Percentiles rank a stretch among this genome's conserved stretches.
These are phyloP conservation scores for Avena sativa DNA, from an alignment of 176 grass and related monocot genomes.

Conservation along the genomic window DNA sequence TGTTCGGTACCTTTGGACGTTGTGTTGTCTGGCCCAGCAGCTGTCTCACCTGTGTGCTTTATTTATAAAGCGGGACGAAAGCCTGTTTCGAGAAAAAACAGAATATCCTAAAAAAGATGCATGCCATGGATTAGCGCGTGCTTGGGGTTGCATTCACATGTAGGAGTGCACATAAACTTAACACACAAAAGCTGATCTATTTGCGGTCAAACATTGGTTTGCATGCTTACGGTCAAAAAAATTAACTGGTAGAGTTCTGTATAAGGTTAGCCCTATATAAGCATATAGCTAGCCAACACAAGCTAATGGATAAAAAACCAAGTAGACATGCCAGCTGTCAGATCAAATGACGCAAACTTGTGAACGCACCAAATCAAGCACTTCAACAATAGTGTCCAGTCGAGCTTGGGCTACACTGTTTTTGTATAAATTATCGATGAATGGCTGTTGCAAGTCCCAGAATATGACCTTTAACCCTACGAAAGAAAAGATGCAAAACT, in stretches of 20 bases:
- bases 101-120: background rate
- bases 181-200: background rate
- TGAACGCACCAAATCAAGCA: conserved; percentile 81
- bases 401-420: conserved; percentile 69
- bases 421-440: conserved; percentile 95
- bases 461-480: conserved; percentile 94
- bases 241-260: background rate
- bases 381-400: conserved; percentile 72
- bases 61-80: no score
- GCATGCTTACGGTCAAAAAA: conserved; percentile 3
- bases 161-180: conserved; percentile 16
- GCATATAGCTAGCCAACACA: background rate
- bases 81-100: no score
- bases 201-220: conserved; percentile 28
- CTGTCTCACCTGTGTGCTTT: no score
- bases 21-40: no score
- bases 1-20: no score
- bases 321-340: background rate
- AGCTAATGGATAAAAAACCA: conserved; percentile 6
- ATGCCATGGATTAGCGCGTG: conserved; percentile 17
- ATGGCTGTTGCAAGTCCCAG: conserved; percentile 91
- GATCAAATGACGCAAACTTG: conserved; percentile 28
- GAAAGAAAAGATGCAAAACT: conserved; percentile 42
- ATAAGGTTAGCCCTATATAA: conserved; percentile 5
- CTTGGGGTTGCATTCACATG: conserved; percentile 31